Percentiles rank a stretch among this genome's conserved stretches.
These are phyloP conservation scores for Paspalum notatum DNA, from an alignment of 176 grass and related monocot species.

Conservation along the genomic window DNA sequence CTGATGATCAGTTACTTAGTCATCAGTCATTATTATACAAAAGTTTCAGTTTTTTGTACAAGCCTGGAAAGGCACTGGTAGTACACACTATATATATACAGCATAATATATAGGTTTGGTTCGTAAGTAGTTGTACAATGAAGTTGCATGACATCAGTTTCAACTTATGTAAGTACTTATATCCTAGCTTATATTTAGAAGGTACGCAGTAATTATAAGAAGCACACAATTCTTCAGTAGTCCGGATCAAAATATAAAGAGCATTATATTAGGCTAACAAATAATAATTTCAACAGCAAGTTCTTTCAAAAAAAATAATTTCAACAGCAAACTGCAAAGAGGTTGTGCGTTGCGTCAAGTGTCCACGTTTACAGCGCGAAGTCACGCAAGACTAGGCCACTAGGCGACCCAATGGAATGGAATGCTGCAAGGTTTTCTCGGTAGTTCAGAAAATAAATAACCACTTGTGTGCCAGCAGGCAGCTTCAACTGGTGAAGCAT, in stretches of 20 bases:
- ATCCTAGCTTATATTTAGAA: neutral
- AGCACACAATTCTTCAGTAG: neutral
- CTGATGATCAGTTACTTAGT: neutral
- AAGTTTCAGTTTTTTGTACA: neutral
- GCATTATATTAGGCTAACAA: neutral
- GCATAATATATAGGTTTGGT: neutral
- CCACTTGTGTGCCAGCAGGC: neutral
- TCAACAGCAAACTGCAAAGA: neutral
- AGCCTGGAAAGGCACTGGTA: too few species aligned
- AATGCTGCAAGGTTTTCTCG: neutral
- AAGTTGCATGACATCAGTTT: neutral
- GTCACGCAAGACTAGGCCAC: neutral
- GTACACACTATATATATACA: too few species aligned
- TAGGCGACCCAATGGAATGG: neutral
- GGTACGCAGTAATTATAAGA: neutral
- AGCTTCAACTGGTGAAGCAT: neutral
- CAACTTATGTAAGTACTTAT: neutral
- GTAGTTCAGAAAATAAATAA: slow-evolving; percentile 2
- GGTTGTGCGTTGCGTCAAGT: slow-evolving; percentile 5
- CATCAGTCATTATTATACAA: neutral
- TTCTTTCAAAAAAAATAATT: neutral
- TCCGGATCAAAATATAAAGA: neutral
- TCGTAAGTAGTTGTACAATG: neutral
- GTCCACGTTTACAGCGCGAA: slow-evolving; percentile 26
- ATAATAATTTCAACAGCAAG: neutral